phyloP scores from a whole-genome alignment of 148 eudicot genomes.

The Fagopyrum tataricum region DNA sequence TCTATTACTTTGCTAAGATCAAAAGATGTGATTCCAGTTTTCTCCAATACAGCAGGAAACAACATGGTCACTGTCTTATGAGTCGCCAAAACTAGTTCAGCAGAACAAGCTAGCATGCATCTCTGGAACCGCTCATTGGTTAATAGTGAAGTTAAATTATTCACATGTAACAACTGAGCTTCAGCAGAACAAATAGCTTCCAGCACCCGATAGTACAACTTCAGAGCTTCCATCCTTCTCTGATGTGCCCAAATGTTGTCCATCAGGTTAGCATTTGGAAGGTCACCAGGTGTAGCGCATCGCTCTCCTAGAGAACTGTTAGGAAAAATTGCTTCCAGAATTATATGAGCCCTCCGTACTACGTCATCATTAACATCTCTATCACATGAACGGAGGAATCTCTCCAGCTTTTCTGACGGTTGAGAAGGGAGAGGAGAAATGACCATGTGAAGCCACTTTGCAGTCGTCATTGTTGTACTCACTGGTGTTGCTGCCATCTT shows the following conservation, averaged over 20 bases:
- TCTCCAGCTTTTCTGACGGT: slow-evolving; percentile 71
- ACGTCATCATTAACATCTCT: slow-evolving; percentile 61
- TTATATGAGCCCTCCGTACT: slow-evolving; percentile 67
- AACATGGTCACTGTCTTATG: slow-evolving; percentile 93
- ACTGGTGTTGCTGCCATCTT: slow-evolving; percentile 76
- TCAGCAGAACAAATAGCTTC: slow-evolving; percentile 90
- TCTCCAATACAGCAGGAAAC: slow-evolving; percentile 96
- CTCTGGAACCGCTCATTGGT: slow-evolving; percentile 96
- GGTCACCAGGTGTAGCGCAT: slow-evolving; percentile 33
- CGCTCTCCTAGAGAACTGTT: slow-evolving; percentile 63
- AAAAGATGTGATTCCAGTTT: slow-evolving; percentile 94
- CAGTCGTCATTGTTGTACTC: slow-evolving; percentile 97
- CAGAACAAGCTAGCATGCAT: slow-evolving; percentile 98
- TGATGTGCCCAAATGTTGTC: slow-evolving; percentile 95
- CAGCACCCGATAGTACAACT: slow-evolving; percentile 80
- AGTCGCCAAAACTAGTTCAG: slow-evolving; percentile 95
- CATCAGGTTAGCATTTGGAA: slow-evolving; percentile 66
- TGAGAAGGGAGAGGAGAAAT: slow-evolving; percentile 76
- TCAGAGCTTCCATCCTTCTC: slow-evolving; percentile 73
- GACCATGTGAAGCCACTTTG: slow-evolving; percentile 83
- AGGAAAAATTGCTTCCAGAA: slow-evolving; percentile 95
- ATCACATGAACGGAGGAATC: slow-evolving; percentile 63
- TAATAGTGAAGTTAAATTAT: slow-evolving; percentile 74
- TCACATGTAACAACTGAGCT: slow-evolving; percentile 59
- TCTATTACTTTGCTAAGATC: slow-evolving; percentile 99